Evolutionary conservation across 2,329 filamentous ascomycete genomes (phyloP).

Genomic region (Pseudogymnoascus sp.): DNA sequence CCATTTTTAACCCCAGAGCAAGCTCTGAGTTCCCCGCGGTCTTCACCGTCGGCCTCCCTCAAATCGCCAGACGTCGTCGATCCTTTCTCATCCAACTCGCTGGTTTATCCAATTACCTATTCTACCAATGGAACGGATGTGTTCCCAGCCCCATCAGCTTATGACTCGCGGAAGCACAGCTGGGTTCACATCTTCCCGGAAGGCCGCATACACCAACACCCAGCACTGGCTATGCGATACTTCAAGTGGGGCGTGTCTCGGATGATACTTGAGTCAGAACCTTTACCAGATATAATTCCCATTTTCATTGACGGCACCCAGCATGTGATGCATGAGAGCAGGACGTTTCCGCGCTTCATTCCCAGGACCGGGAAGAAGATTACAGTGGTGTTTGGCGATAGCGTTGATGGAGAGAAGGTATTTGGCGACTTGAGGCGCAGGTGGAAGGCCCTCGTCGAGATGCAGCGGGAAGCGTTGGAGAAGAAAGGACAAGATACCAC

Average conservation of each 20-base stretch:
- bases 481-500: conserved; percentile 24
- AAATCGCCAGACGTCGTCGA: conserved; percentile 33
- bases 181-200: conserved; percentile 98
- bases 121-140: conserved; percentile 58
- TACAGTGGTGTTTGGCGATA: conserved; percentile 69
- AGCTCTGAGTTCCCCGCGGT: conserved; percentile 6
- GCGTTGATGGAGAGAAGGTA: conserved; percentile 59
- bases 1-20: conserved; percentile 31
- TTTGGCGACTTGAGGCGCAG: conserved; percentile 69
- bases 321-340: conserved; percentile 76
- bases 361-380: conserved; percentile 66
- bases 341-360: conserved; percentile 69
- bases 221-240: conserved; percentile 73
- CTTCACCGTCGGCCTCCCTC: conserved; percentile 12
- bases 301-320: conserved; percentile 93
- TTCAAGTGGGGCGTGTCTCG: conserved; percentile 97
- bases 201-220: conserved; percentile 84
- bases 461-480: conserved; percentile 37
- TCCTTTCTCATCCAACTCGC: conserved; percentile 41
- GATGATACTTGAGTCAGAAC: conserved; percentile 81
- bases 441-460: conserved; percentile 61
- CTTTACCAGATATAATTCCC: conserved; percentile 79
- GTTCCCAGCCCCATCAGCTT: conserved; percentile 64
- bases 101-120: conserved; percentile 36
- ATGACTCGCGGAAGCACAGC: conserved; percentile 57